Base-by-base conservation (phyloP, 140 eudicot genomes). In the Anethum foeniculum region DNA sequence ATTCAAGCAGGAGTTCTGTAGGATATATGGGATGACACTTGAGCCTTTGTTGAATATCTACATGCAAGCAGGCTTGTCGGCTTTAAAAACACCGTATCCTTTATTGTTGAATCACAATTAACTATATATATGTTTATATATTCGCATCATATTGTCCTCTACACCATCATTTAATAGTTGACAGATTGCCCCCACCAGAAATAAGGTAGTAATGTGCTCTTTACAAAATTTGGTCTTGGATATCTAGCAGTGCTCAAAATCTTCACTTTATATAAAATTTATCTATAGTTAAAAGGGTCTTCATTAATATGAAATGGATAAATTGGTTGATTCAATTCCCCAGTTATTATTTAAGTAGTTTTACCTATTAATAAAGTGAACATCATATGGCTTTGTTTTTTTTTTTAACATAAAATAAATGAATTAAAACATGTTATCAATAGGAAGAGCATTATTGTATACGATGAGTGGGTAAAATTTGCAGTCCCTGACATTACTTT, bases 31-130 rank as follows among this genome's bases (percentile, higher is more conserved):
- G 85, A 96, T 96, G 98, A 96, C 98, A 60, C 83, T 90, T 23
- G 97, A 96, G 88, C 99, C 99, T 54, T 86, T 96, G 88, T 86
- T 96, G 89, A 93, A 96, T 80, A 96, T 96, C 18, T 96, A 88
- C 85, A 89, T 96, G 64, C 98, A 96, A 90, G 99, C 99, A 28
- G 99, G 99, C 77, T 84, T 96, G 78, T 96, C 99, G 30, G 99
- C 99, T 19, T 84, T 96, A 49, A 96, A 96, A 87, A 96, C 99
- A 48, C 99, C 98, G 99, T 96, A 96, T 96, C 99, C 93, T 32
- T 80, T 30, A 34, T 49, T 6, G 30, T 51, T 73, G 74, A 84
- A 71, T 49, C 34, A 14, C 76, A 65, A 51, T 68, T 68, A 13
- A 38, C 34, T 60, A 34, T 47, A 28, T 65, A 49, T 23, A 7